Evolutionary conservation across 305 asterid genomes (phyloP).

Genomic region (Striga hermonthica): DNA sequence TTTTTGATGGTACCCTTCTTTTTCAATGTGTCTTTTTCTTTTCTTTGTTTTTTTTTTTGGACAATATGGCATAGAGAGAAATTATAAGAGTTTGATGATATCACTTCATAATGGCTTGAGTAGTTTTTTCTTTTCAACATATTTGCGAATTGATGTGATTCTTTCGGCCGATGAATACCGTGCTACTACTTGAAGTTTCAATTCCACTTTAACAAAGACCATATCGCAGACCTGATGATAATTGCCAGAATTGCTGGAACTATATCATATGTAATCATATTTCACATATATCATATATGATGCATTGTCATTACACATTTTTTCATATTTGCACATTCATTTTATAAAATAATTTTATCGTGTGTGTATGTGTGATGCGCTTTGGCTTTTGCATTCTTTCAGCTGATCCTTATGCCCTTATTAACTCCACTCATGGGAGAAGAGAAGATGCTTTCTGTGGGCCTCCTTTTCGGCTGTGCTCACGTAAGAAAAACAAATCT

Average conservation of each 20-base stretch:
- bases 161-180: no score
- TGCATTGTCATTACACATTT: conserved; percentile 1
- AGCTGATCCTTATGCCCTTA: conserved; percentile 77
- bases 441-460: conserved; percentile 63
- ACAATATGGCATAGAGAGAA: no score
- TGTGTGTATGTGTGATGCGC: background rate
- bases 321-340: background rate
- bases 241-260: conserved; percentile 74
- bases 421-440: conserved; percentile 71
- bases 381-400: conserved; percentile 32
- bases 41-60: no score
- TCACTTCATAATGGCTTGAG: no score
- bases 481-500: conserved; percentile 41
- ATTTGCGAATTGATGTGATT: no score
- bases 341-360: background rate
- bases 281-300: no score
- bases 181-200: conserved; percentile 79
- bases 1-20: conserved; percentile 62
- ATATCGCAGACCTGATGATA: conserved; percentile 82
- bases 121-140: no score
- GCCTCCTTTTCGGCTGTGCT: conserved; percentile 56
- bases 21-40: no score
- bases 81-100: no score
- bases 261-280: conserved; percentile 58
- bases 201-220: conserved; percentile 81